A percentile compares a stretch with the other conserved stretches of the same genome.
phyloP scores from a whole-genome alignment of 768 basidiomycete species.

The Agaricus subrufescens region DNA sequence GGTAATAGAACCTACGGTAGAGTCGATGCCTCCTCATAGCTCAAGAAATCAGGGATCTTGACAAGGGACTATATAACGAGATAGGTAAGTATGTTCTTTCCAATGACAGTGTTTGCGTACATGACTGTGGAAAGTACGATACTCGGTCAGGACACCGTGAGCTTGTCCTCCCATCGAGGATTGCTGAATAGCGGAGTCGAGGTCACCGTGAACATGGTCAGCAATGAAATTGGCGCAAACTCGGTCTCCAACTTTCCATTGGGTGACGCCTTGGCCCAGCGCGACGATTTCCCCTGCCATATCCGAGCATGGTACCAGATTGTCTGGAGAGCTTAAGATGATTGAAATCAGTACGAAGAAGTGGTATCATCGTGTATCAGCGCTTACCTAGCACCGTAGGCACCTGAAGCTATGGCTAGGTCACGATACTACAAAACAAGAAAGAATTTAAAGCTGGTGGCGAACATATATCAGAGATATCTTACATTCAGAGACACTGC shows the following conservation, averaged over 20 bases:
- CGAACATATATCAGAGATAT: background rate
- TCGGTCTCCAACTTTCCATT: constrained; percentile 53
- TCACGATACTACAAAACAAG: constrained; percentile 45
- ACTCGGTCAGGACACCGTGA: constrained; percentile 52
- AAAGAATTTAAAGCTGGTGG: background rate
- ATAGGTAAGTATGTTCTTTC: background rate
- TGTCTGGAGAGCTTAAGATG: background rate
- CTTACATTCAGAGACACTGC: constrained; percentile 51
- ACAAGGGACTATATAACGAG: constrained; percentile 26
- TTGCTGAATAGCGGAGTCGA: constrained; percentile 23
- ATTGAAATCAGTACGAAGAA: too few species aligned
- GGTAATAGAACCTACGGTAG: background rate
- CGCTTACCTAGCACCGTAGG: constrained; percentile 12
- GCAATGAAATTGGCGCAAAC: constrained; percentile 49
- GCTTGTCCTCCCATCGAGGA: constrained; percentile 41
- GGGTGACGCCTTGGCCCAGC: constrained; percentile 35
- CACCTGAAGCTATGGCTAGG: constrained; percentile 33
- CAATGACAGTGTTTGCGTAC: background rate
- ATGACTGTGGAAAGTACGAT: constrained; percentile 36
- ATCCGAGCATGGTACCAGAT: constrained; percentile 41
- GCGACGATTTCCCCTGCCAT: constrained; percentile 54
- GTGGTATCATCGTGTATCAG: too few species aligned
- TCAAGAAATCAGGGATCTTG: constrained; percentile 50
- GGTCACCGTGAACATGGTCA: constrained; percentile 45
- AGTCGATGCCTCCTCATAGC: constrained; percentile 14